phyloP scores from a whole-genome alignment of 1,139 yeast species.

The Scheffersomyces titani region DNA sequence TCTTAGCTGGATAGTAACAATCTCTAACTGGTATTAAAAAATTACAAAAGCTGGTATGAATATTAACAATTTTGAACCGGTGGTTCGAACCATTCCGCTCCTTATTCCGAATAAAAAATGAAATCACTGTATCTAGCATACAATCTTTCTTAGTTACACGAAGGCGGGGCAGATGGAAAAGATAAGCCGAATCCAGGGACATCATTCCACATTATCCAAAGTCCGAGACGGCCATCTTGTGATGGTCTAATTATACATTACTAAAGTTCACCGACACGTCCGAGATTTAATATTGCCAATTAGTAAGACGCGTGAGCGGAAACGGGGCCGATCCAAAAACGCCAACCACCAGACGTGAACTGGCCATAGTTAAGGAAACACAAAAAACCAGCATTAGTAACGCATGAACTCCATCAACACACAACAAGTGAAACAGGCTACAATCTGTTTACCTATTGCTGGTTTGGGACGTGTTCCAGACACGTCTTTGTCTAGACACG shows the following conservation, averaged over 20 bases:
- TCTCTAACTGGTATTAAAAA: too few relatives aligned
- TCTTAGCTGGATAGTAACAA: too few relatives aligned
- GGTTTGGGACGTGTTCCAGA: background rate
- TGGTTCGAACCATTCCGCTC: too few relatives aligned
- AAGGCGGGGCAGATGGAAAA: background rate
- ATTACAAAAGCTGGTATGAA: too few relatives aligned
- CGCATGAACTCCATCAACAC: background rate
- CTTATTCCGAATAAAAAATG: too few relatives aligned
- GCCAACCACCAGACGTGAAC: background rate
- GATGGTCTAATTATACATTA: background rate
- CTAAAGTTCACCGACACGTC: background rate
- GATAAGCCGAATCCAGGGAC: background rate
- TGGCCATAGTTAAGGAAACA: background rate
- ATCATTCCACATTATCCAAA: background rate
- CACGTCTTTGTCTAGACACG: slow-evolving; percentile 1
- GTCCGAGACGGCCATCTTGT: background rate
- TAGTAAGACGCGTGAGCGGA: background rate
- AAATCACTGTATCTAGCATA: too few relatives aligned
- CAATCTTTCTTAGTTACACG: too few relatives aligned
- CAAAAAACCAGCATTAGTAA: background rate
- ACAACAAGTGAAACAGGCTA: background rate
- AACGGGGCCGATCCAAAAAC: background rate
- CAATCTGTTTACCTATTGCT: background rate
- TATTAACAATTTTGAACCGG: too few relatives aligned
- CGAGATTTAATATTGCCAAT: background rate